A percentile compares a stretch with the other conserved stretches of the same genome.
These are phyloP conservation scores for Carex sylvatica DNA, from an alignment of 202 grass and related monocot genomes.

Conservation along the genomic window DNA sequence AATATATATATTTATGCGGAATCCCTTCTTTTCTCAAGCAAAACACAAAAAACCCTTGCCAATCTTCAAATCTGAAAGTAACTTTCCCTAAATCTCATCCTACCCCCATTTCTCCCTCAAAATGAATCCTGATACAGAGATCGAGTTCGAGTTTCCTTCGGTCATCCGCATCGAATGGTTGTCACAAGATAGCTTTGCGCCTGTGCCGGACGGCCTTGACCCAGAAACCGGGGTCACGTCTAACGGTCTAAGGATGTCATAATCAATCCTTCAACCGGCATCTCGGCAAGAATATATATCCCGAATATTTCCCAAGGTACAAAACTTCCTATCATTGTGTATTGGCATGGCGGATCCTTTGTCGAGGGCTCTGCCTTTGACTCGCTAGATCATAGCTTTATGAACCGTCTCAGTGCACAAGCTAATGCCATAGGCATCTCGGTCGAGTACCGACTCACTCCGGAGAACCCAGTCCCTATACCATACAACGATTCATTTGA, in stretches of 20 bases:
- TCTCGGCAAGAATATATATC: conserved; percentile 3
- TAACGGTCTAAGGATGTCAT: conserved; percentile 23
- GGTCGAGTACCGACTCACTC: conserved; percentile 68
- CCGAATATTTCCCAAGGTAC: not conserved
- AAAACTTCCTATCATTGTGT: conserved; percentile 23
- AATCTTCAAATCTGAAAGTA: not conserved
- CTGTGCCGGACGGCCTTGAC: not conserved
- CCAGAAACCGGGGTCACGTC: not conserved
- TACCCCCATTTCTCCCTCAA: not conserved
- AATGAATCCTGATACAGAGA: conserved; percentile 26
- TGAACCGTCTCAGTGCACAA: conserved; percentile 37
- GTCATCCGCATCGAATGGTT: conserved; percentile 16
- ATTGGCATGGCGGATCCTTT: conserved; percentile 58
- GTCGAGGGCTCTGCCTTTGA: conserved; percentile 63
- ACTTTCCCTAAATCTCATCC: no score
- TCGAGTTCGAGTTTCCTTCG: not conserved
- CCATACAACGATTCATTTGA: conserved; percentile 64
- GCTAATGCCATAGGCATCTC: conserved; percentile 35
- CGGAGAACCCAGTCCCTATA: conserved; percentile 64
- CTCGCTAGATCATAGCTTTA: conserved; percentile 50
- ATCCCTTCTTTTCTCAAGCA: no score
- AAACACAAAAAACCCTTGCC: not conserved
- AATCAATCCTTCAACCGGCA: conserved; percentile 18
- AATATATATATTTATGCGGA: no score
- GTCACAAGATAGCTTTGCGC: not conserved